Evolutionary conservation across 257 asterid species (phyloP), one percentile per base, ranked within the genome.

Genomic region (Przewalskia tangutica): DNA sequence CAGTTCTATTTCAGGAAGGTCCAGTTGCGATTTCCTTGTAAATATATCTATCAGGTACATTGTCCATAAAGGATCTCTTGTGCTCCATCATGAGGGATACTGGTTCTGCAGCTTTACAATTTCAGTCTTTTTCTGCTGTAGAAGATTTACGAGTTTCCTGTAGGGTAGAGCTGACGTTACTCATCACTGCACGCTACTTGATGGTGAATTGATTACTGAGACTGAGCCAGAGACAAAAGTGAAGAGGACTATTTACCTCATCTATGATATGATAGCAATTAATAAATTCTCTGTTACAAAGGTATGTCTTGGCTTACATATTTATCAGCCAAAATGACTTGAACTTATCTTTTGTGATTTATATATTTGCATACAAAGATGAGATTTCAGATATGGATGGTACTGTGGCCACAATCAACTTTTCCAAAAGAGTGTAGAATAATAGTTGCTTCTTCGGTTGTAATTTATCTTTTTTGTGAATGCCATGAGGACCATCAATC

Each of bases 1-100:
- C 59, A 16, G 64, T 81, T 81, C 53, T 56, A 81, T 81, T 81
- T 81, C 36, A 67, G 60, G 62, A 81, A 81, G 83, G 48, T 81
- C 50, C 83, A 65, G 53, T 34, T 81, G 77, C 83, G 83, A 14
- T 81, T 81, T 81, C 83, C 83, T 50, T 53, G 83, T 78, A 81
- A 81, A 64, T 13, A 64, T 63, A 65, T 64, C 48, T 65, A 63
- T 81, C 23, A 81, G 83, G 83, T 81, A 81, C n/a, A 48, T 40
- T 51, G 12, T 48, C 79, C 79, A 75, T 75, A 20, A 4, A 73
- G 60, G 44, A 73, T 60, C 60, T 73, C 44, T 75, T 75, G 62
- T 75, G 17, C 59, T 20, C 56, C 62, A 27, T 42, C 77, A 3
- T 5, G 10, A n/a, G 46, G 50, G 27, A 66, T 50, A 56, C 20